Base-by-base conservation (phyloP, 805 yeast species). In the Isabelozyma heimii region DNA sequence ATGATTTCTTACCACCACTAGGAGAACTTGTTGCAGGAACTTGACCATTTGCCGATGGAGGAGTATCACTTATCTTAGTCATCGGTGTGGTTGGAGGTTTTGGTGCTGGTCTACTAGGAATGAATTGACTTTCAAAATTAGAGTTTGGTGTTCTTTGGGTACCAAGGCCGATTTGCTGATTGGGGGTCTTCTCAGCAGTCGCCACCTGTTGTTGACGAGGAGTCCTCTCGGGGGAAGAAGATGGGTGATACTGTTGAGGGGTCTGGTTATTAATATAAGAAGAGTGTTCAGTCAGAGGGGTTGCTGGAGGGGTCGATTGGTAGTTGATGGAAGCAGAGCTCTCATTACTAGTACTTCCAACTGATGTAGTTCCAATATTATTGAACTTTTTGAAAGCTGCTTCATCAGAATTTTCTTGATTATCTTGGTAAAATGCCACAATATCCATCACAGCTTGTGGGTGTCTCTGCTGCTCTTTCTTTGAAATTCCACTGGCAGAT, bases 361-460 rank as follows among this genome's bases (percentile, higher is more conserved):
- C 17, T 14, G 52, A 27, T 10, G 35, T 30, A 30, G 35, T 53
- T 40, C 60, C 53, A 24, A 57, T 65, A 43, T 60, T 66, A 44
- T 69, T 62, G 59, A 76, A 76, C 51, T 75, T 76, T 55, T 65
- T 70, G 54, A 76, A 73, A 6, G 77, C 77, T 9, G 54, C 55
- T 47, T 73, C 77, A 41, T 76, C 79, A 2, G 70, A 61, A 50
- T 72, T 71, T 40, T 75, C 79, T 52, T 66, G 70, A 8, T 70
- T 62, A 55, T 84, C 87, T 59, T 84, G 89, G 66, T 90, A 90
- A 62, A 90, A 90, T 41, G 89, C 90, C 26, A 90, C 90, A 51
- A 89, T 91, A 60, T 90, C 96, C 77, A 87, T 87, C 5, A 94
- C 96, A 1, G 97, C 97, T 65, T 89, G 91, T 1, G 97, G 97